Evolutionary conservation across 2,329 filamentous ascomycete genomes (phyloP), one percentile per base, ranked within the genome.

Genomic region (Epichloe amarillans): DNA sequence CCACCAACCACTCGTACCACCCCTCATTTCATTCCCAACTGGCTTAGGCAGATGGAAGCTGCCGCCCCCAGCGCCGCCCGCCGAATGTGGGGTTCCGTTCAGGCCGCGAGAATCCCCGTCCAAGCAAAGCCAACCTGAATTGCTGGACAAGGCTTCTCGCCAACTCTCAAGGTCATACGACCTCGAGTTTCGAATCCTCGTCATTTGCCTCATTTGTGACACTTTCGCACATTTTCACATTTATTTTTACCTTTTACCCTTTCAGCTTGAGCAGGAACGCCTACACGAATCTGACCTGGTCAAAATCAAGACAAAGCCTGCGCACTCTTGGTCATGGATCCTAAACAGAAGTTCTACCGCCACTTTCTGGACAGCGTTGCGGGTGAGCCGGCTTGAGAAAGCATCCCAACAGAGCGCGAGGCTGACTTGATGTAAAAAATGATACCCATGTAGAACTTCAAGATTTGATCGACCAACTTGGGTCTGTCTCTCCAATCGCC

Each of bases 271-370:
- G 26, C 26, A 30, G 26, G 8, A 30, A 30, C 3, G 26, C 35
- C 10, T 26, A 46, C 11, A 21, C 21, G 5, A 21, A 12, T 15
- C 45, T 38, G 3, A 7, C 4, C 26, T 19, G 26, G 8, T 39
- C 19, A 2, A 7, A 23, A 26, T 15, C 44, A 21, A 17, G 21
- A 14, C 35, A 38, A 37, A 30, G 10, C 10, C 30, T 8, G 15
- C 33, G 42, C 39, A 30, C 3, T 14, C 10, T 39, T 19, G 2
- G 40, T 23, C 49, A 68, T 69, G 66, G 65, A 69, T 53, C 62
- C 65, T 52, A 93, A 89, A 58, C 84, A 91, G 62, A 80, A 80
- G 38, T 95, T 95, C 71, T 90, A 91, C 65, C 80, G 82, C 58
- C 84, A 88, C 63, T 95, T 95, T 61, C 83, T 88, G 57, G 76